Conservation (phyloP, 164 flowering plant genomes). For the Nymphaea colorata region DNA sequence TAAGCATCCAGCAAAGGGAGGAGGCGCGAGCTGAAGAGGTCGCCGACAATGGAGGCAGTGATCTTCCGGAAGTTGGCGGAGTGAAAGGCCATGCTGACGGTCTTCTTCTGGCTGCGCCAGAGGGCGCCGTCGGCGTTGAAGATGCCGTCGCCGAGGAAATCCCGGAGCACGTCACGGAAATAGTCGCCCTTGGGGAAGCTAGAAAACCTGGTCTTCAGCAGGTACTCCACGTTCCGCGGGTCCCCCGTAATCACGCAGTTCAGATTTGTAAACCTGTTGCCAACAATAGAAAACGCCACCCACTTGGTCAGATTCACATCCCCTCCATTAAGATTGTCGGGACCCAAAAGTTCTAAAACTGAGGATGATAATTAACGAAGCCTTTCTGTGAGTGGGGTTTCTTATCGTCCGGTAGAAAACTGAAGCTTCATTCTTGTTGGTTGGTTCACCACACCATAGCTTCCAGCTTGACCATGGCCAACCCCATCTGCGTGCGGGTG, state of each 20-base stretch:
- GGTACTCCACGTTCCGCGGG: constrained; percentile 75
- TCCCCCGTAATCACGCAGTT: constrained; percentile 66
- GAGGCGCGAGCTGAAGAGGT: constrained; percentile 58
- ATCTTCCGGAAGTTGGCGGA: constrained; percentile 54
- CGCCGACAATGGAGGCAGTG: constrained; percentile 47
- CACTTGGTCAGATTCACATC: too few species aligned
- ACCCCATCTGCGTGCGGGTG: too few species aligned
- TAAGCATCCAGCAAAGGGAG: constrained; percentile 47
- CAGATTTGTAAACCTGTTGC: constrained; percentile 28
- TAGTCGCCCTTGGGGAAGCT: constrained; percentile 67
- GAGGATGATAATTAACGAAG: too few species aligned
- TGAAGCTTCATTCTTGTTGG: too few species aligned
- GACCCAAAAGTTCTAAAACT: too few species aligned
- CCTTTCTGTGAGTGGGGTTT: too few species aligned
- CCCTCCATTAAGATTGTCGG: too few species aligned
- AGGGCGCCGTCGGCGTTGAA: constrained; percentile 69
- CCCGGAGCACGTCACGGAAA: constrained; percentile 37
- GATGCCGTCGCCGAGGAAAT: constrained; percentile 89
- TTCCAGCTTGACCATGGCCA: too few species aligned
- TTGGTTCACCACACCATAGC: too few species aligned
- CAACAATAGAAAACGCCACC: too few species aligned
- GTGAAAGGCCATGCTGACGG: constrained; percentile 83
- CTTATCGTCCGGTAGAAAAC: too few species aligned
- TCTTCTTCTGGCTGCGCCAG: constrained; percentile 79
- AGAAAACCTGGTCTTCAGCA: constrained; percentile 59